phyloP scores from a whole-genome alignment of 1,284 basidiomycete species.

The Violaceomyces palustris region DNA sequence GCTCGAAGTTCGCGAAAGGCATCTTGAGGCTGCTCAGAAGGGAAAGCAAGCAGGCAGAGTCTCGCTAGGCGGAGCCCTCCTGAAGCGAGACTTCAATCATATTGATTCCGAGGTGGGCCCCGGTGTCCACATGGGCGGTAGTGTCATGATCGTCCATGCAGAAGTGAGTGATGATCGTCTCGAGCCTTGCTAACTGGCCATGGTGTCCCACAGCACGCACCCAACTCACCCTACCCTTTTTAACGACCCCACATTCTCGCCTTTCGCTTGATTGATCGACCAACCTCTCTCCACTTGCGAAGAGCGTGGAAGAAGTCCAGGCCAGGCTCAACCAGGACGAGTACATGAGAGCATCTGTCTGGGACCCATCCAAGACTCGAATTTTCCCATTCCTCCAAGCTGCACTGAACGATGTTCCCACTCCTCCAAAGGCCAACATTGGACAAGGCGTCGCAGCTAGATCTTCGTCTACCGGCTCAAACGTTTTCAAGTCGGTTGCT shows the following conservation, averaged over 20 bases:
- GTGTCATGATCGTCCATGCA: conserved; percentile 26
- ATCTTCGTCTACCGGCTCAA: too few relatives aligned
- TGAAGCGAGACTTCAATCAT: conserved; percentile 25
- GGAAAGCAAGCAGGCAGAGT: conserved; percentile 32
- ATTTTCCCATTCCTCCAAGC: conserved; percentile 38
- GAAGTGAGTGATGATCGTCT: conserved; percentile 6
- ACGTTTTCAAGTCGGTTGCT: too few relatives aligned
- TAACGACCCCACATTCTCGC: too few relatives aligned
- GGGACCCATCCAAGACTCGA: conserved; percentile 22
- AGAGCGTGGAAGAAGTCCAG: conserved; percentile 32
- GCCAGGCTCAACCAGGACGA: conserved; percentile 28
- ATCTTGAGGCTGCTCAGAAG: conserved; percentile 25
- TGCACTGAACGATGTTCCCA: too few relatives aligned
- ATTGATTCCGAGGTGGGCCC: conserved; percentile 28
- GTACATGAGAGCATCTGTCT: conserved; percentile 28
- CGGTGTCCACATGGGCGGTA: conserved; percentile 20
- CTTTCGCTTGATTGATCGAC: too few relatives aligned
- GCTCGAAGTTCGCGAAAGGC: conserved; percentile 36
- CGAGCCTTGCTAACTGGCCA: too few relatives aligned
- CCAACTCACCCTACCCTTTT: too few relatives aligned
- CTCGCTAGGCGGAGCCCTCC: conserved; percentile 35
- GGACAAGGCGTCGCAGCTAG: too few relatives aligned
- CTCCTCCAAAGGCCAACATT: too few relatives aligned
- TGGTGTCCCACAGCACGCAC: background rate
- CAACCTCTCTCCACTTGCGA: too few relatives aligned